A percentile compares a stretch with the other conserved stretches of the same genome.
These are phyloP conservation scores for Paxillus rubicundulus DNA, from an alignment of 768 basidiomycete genomes.

Conservation along the genomic window DNA sequence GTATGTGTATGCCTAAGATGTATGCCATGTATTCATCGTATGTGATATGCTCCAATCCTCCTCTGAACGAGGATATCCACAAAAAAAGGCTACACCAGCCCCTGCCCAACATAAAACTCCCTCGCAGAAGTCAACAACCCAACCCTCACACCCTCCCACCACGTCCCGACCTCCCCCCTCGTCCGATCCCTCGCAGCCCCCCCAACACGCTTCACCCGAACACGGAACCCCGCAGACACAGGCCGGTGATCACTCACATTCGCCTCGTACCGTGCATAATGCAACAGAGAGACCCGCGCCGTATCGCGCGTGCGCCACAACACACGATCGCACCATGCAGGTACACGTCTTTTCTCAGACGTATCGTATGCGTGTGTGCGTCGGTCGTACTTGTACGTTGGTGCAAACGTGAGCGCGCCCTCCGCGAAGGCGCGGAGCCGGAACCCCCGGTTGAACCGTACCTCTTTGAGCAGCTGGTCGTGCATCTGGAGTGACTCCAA, in stretches of 20 bases:
- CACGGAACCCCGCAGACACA: slow-evolving; percentile 72
- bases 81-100: slow-evolving; percentile 18
- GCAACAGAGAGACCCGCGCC: slow-evolving; percentile 58
- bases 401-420: slow-evolving; percentile 76
- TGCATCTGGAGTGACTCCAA: slow-evolving; percentile 60
- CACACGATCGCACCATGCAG: slow-evolving; percentile 97
- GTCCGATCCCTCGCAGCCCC: slow-evolving; percentile 55
- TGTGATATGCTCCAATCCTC: too few relatives aligned
- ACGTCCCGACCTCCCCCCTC: slow-evolving; percentile 51
- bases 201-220: slow-evolving; percentile 72
- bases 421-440: slow-evolving; percentile 83
- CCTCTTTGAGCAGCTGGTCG: slow-evolving; percentile 89
- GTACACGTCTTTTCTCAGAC: slow-evolving; percentile 83
- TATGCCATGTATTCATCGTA: too few relatives aligned
- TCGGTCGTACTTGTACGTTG: slow-evolving; percentile 95
- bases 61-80: too few relatives aligned
- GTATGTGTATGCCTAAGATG: too few relatives aligned
- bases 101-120: slow-evolving; percentile 35
- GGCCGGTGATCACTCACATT: slow-evolving; percentile 92
- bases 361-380: slow-evolving; percentile 77
- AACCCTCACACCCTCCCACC: slow-evolving; percentile 45
- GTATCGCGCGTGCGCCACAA: slow-evolving; percentile 66
- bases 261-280: slow-evolving; percentile 80
- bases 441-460: slow-evolving; percentile 84
- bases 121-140: slow-evolving; percentile 30